phyloP scores from a whole-genome alignment of 805 yeast species.

The Jamesozyma jinghongensis region DNA sequence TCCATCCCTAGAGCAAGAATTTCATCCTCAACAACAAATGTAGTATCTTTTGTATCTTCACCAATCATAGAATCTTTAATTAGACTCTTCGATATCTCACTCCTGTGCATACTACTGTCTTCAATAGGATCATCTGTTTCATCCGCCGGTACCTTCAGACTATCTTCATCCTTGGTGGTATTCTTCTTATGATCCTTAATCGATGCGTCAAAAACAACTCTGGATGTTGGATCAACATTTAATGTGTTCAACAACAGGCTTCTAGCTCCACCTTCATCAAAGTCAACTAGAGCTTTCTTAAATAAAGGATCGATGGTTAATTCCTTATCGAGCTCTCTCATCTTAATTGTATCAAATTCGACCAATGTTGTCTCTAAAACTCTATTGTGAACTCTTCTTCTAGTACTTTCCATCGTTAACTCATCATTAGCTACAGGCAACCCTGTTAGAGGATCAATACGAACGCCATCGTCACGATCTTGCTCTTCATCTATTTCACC shows the following conservation, averaged over 20 bases:
- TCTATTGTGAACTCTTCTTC: conserved; percentile 25
- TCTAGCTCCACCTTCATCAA: conserved; percentile 79
- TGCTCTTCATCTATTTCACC: conserved; percentile 12
- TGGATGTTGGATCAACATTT: conserved; percentile 40
- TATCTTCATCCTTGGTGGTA: no score
- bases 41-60: conserved; percentile 4
- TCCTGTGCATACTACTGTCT: not conserved
- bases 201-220: conserved; percentile 59
- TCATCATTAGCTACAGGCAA: conserved; percentile 23
- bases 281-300: conserved; percentile 64
- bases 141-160: no score
- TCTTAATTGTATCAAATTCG: conserved; percentile 40
- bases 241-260: conserved; percentile 56
- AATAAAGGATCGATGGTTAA: conserved; percentile 64
- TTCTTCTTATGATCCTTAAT: conserved; percentile 26
- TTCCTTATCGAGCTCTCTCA: conserved; percentile 55
- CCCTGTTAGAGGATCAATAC: conserved; percentile 30
- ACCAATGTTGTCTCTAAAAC: conserved; percentile 39
- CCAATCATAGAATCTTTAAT: conserved; percentile 3
- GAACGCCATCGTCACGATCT: conserved; percentile 18
- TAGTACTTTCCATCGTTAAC: conserved; percentile 16
- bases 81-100: not conserved
- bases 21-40: conserved; percentile 22
- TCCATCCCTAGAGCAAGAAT: conserved; percentile 30
- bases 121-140: conserved; percentile 4